A percentile compares a stretch with the other conserved stretches of the same genome.
Conservation (phyloP, 331 rosid genomes). For the Cydonia oblonga region DNA sequence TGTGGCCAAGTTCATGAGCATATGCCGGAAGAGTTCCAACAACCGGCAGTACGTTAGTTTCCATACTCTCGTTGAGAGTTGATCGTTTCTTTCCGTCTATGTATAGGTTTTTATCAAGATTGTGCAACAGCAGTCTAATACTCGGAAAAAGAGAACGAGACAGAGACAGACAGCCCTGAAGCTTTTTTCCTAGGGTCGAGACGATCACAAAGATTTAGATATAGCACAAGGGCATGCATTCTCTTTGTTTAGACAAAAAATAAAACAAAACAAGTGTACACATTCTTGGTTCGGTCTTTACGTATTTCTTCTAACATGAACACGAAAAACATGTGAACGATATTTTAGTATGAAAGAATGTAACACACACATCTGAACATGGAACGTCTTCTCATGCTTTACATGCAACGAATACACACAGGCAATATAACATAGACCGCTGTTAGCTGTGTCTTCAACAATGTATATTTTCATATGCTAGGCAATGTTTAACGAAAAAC, state of each 20-base stretch:
- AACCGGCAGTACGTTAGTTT: constrained; percentile 24
- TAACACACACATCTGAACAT: background rate
- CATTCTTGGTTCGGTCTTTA: background rate
- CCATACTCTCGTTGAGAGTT: background rate
- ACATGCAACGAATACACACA: background rate
- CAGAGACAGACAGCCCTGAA: background rate
- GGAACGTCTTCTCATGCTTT: background rate
- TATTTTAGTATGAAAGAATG: background rate
- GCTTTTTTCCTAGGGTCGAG: background rate
- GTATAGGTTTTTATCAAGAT: background rate
- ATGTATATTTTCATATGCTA: background rate
- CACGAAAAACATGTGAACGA: background rate
- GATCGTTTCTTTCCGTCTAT: background rate
- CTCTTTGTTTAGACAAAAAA: background rate
- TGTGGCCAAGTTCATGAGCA: constrained; percentile 80
- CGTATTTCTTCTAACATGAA: background rate
- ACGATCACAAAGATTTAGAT: background rate
- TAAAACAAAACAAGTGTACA: background rate
- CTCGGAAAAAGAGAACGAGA: background rate
- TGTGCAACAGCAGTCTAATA: background rate
- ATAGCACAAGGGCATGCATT: background rate
- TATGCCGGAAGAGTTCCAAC: constrained; percentile 45
- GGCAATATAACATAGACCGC: background rate
- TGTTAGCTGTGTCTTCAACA: background rate
- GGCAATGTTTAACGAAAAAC: background rate